These are phyloP conservation scores for Flaveria trinervia DNA, from an alignment of 129 eudicot genomes.

Conservation along the genomic window DNA sequence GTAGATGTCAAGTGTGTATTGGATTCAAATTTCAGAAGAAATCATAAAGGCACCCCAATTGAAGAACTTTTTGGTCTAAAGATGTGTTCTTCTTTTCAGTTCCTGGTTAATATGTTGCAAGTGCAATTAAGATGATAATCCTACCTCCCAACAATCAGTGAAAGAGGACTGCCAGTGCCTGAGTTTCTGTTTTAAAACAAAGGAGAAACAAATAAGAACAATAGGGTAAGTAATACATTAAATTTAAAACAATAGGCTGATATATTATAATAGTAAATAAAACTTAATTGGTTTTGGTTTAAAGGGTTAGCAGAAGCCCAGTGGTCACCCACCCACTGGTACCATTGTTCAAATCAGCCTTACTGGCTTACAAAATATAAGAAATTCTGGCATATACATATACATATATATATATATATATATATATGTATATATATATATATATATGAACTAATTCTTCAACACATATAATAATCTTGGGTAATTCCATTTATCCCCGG, in stretches of 20 bases:
- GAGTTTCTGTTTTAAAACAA: constrained; percentile 50
- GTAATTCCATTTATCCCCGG: no score
- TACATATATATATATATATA: no score
- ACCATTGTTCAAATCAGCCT: background rate
- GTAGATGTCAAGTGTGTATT: background rate
- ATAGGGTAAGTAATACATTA: background rate
- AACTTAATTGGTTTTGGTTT: background rate
- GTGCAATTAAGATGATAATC: constrained; percentile 3
- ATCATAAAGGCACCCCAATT: constrained; percentile 7
- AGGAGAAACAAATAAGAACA: background rate
- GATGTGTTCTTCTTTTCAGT: background rate
- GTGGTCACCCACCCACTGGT: background rate
- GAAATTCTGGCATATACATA: background rate
- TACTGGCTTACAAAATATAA: background rate
- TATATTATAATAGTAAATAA: background rate
- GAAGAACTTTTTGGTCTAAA: background rate
- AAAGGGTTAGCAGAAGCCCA: background rate
- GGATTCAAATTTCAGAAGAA: constrained; percentile 2
- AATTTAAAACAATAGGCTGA: background rate
- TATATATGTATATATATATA: no score
- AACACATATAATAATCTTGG: no score
- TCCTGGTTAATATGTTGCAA: background rate
- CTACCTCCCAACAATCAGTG: constrained; percentile 90
- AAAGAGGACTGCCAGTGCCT: constrained; percentile 75
- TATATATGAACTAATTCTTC: no score